Evolutionary conservation across 148 eudicot genomes (phyloP), one percentile per base, ranked within the genome.

Genomic region (Rhododendron molle): DNA sequence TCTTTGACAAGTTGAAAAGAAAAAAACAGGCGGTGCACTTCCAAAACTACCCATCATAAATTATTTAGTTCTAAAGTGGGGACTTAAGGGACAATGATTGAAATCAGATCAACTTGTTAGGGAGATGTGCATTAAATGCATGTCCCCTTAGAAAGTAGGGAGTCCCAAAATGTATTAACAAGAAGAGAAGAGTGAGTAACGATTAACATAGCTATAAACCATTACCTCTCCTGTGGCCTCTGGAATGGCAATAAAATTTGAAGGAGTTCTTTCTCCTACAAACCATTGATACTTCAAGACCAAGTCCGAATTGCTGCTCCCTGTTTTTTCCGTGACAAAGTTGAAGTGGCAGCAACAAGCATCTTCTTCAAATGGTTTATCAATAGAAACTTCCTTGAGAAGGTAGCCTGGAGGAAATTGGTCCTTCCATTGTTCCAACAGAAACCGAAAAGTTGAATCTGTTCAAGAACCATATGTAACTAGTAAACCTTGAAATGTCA

Each of bases 331-430:
- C 84, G 90, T 90, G 56, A 89, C 84, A 88, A 97, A 97, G 79
- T 89, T 90, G 91, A 95, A 97, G 90, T 93, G 98, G 89, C 98
- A 95, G 78, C 90, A 91, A 77, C 98, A 95, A 87, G 96, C 98
- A 93, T 97, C 98, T 91, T 91, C 99, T 91, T 91, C 98, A 87
- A 92, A 97, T 71, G 99, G 98, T 21, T 87, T 91, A 86, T 94
- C 99, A 69, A 93, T 85, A 77, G 90, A 94, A 72, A 96, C 96
- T 89, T 91, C 97, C 85, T 91, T 93, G 73, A 97, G 95, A 89
- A 89, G 90, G 88, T 94, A 94, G 52, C 94, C 96, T 30, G 93
- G 89, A 85, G 98, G 99, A 76, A 95, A 87, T 71, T 93, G 95
- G 86, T 92, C 94, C 88, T 92, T 93, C 99, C 99, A 97, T 81